These are phyloP conservation scores for Anastatica hierochuntica DNA, from an alignment of 345 rosid species.

Conservation along the genomic window DNA sequence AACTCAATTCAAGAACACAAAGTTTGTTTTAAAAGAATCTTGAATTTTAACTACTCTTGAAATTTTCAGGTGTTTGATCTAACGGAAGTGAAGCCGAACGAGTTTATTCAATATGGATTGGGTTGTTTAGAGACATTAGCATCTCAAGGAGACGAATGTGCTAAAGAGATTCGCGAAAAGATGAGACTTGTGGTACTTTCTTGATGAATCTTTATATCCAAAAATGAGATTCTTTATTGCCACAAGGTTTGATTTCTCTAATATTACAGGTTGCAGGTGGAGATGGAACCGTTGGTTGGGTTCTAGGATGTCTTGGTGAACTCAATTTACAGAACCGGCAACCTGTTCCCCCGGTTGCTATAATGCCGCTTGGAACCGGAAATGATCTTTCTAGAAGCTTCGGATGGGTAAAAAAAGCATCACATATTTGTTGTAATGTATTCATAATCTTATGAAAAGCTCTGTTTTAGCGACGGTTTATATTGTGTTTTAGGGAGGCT, in stretches of 20 bases:
- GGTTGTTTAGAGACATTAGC: slow-evolving; percentile 70
- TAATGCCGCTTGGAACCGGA: slow-evolving; percentile 94
- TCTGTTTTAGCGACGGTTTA: slow-evolving; percentile 13
- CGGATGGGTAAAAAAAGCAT: slow-evolving; percentile 58
- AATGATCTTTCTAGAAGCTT: slow-evolving; percentile 91
- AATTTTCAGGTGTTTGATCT: slow-evolving; percentile 67
- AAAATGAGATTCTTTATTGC: not conserved
- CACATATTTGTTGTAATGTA: not conserved
- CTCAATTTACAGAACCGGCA: slow-evolving; percentile 41
- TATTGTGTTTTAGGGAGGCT: slow-evolving; percentile 60
- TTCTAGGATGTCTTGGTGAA: slow-evolving; percentile 70
- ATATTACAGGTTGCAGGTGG: slow-evolving; percentile 97
- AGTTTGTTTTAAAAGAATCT: not conserved
- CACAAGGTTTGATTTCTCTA: slow-evolving; percentile 12
- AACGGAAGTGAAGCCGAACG: slow-evolving; percentile 65
- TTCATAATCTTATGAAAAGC: not conserved
- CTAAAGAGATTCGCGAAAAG: slow-evolving; percentile 68
- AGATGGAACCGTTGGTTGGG: slow-evolving; percentile 99
- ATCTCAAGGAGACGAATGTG: slow-evolving; percentile 58
- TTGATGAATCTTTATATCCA: not conserved
- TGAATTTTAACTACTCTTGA: not conserved
- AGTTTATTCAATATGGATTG: slow-evolving; percentile 74
- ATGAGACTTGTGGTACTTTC: slow-evolving; percentile 69
- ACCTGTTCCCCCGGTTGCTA: slow-evolving; percentile 82
- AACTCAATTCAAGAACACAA: too few species aligned